Evolutionary conservation across 176 grass and related monocot genomes (phyloP), one percentile per base, ranked within the genome.

Genomic region (Hsuehochloa calcarea): DNA sequence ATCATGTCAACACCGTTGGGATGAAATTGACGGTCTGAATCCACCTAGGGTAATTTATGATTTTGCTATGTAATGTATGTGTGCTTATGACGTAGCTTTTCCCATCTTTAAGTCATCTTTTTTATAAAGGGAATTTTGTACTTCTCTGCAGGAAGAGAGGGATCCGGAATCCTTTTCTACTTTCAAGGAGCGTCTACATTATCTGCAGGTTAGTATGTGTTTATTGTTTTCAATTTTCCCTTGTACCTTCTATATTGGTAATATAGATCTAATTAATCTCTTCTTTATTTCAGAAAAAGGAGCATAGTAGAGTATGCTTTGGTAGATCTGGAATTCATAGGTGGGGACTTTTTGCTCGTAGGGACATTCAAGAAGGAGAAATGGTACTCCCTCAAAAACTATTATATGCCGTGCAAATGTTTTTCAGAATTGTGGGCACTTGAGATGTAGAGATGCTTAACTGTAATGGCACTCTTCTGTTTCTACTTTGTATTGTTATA

Each of bases 301-400:
- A 98, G 85, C 88, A 98, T 82, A 93, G 61, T 75, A 94, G 96
- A 92, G 93, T 98, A 89, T 95, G 91, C 74, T 98, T 95, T 94
- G 96, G 96, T 56, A 93, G 93, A 87, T 98, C 96, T 65, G 96
- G 93, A 82, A 98, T 98, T 92, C 96, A 98, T 89, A 94, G 96
- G 66, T 98, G 96, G 93, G 96, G 96, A 70, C 88, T 98, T 65
- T 98, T 98, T 92, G 91, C 96, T 82, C 87, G 88, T 81, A 89
- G 86, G 51, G 81, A 88, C 65, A 98, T 98, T 87, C 96, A 94
- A 94, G 96, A 95, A 98, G 96, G 93, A 95, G 96, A 95, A 87
- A 98, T 98, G 96, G 93, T 98, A 91, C 22, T 55, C 29, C 68
- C 78, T 73, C 45, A 15, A 61, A 65, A 43, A 66, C 26, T 72